A percentile compares a stretch with the other conserved stretches of the same genome.
These are phyloP conservation scores for Crithidia brevicula DNA, from an alignment of 208 protist genomes.

Conservation along the genomic window DNA sequence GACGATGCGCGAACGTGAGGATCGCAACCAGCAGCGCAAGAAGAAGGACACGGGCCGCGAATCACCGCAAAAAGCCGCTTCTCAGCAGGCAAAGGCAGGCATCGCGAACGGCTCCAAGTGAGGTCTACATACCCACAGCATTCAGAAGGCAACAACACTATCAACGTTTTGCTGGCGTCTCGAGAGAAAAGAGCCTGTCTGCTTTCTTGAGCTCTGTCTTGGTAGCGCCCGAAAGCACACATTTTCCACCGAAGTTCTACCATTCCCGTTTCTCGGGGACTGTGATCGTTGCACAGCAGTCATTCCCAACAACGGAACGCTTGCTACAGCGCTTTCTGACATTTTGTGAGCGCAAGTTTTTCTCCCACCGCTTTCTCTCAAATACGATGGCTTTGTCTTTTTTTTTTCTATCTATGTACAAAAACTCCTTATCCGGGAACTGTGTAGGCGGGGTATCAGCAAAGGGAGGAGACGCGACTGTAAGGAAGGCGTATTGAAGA, in stretches of 20 bases:
- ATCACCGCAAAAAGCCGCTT: conserved; percentile 4
- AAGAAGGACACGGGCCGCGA: conserved; percentile 40
- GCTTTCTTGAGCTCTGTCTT: too few species aligned
- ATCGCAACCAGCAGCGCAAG: conserved; percentile 69
- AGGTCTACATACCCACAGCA: background rate
- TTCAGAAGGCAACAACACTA: too few species aligned
- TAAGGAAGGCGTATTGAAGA: too few species aligned
- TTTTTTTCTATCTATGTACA: conserved; percentile 17
- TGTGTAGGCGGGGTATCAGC: background rate
- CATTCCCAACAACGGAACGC: too few species aligned
- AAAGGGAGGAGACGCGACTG: background rate
- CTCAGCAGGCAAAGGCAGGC: conserved; percentile 19
- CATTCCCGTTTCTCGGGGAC: too few species aligned
- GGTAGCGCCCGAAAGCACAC: too few species aligned
- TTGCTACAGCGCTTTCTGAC: too few species aligned
- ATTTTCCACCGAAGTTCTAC: too few species aligned
- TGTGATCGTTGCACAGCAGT: too few species aligned
- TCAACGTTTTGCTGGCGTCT: too few species aligned
- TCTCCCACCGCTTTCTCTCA: background rate
- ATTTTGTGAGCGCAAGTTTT: too few species aligned
- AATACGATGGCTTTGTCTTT: background rate
- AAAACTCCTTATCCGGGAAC: background rate
- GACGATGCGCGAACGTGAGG: conserved; percentile 79
- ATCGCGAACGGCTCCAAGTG: conserved; percentile 1
- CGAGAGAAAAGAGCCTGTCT: too few species aligned